Base-by-base conservation (phyloP, 163 green algal species). In the Chloroidium sp. region DNA sequence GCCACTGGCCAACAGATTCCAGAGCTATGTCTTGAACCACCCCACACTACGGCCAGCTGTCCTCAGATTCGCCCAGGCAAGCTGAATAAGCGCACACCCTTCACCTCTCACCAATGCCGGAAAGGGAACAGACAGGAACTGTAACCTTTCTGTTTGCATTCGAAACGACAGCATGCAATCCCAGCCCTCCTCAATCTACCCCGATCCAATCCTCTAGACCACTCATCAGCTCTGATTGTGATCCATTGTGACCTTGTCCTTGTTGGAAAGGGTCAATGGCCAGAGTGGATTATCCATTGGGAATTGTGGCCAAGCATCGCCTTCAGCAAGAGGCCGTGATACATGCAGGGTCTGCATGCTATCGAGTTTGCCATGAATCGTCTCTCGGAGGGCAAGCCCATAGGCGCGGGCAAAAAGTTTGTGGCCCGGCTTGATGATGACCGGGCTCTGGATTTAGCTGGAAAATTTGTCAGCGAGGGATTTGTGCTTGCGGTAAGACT, bases 361-460 rank as follows among this genome's bases (percentile, higher is more conserved):
- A 76, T 92, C 60, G 92, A 97, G 61, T 90, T 97, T 6, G 82
- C 78, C 62, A 91, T 97, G 60, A 92, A 84, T 0, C 88, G 93
- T 1, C 86, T 87, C 3, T 91, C 92, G 4, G 92, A 97, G 82
- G 94, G 93, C 62, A 94, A 91, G 81, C 64, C 64, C 6, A 6
- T 10, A 6, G 64, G 64, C 64, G 84, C 85, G 3, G 90, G 90
- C 68, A 89, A 86, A 57, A 88, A 87, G 0, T 97, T 97, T 85
- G 90, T 97, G 61, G 92, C 88, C 2, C 76, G 87, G 64, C 93
- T 97, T 87, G 92, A 87, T 3, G 94, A 97, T 77, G 93, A 97
- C 76, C 92, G 92, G 74, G 88, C 88, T 0, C 60, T 97, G 78
- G 88, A 95, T 76, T 81, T 96, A 76, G 93, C 93, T 0, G 91